Evolutionary conservation across 2,329 filamentous ascomycete genomes (phyloP).

Genomic region (Pseudonectria foliicola): DNA sequence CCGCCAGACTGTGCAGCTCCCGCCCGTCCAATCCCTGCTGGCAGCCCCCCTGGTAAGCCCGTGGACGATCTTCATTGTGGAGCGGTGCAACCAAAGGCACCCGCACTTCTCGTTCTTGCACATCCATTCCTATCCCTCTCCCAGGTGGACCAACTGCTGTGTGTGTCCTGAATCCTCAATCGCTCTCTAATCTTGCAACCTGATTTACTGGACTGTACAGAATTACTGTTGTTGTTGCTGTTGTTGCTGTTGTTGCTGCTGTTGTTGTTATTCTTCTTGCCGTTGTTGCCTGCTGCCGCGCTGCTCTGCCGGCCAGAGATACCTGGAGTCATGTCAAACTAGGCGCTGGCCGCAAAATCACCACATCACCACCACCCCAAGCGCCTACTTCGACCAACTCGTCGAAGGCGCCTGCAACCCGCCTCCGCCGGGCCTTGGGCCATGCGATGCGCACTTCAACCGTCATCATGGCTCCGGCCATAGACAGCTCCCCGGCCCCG

Average conservation of each 20-base stretch:
- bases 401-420: constrained; percentile 8
- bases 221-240: background rate
- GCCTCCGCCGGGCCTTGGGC: constrained; percentile 12
- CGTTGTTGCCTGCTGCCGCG: constrained; percentile 2
- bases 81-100: too few species aligned
- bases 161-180: constrained; percentile 7
- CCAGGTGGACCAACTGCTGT: background rate
- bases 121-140: constrained; percentile 2
- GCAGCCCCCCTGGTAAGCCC: too few species aligned
- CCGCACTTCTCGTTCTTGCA: background rate
- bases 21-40: too few species aligned
- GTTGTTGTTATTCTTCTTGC: background rate
- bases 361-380: too few species aligned
- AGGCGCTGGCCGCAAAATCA: constrained; percentile 1
- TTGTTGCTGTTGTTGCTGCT: constrained; percentile 3
- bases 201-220: background rate
- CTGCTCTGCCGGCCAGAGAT: constrained; percentile 23
- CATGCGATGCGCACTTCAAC: constrained; percentile 31
- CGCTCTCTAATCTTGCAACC: constrained; percentile 5
- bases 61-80: too few species aligned
- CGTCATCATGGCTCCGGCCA: constrained; percentile 33
- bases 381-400: too few species aligned
- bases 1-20: too few species aligned
- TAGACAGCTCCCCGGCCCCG: constrained; percentile 21
- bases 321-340: constrained; percentile 22